Conservation (phyloP, 2,329 filamentous ascomycete species). For the Claviceps lovelessii region DNA sequence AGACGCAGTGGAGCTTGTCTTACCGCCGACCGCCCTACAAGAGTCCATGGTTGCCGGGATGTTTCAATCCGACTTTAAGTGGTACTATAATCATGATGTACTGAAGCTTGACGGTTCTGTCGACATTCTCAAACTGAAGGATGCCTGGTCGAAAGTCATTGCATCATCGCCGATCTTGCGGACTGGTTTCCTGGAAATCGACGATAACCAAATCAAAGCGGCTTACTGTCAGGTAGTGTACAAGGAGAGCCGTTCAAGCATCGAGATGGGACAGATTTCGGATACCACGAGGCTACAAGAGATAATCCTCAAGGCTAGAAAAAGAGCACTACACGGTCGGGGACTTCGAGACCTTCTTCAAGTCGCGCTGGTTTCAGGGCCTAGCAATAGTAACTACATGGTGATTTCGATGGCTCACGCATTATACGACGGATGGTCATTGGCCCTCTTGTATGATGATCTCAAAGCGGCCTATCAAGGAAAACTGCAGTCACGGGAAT, state of each 20-base stretch:
- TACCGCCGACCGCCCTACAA: constrained; percentile 72
- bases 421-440: constrained; percentile 79
- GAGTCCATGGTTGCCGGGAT: constrained; percentile 78
- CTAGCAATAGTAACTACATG: constrained; percentile 24
- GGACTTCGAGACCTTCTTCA: constrained; percentile 32
- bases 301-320: constrained; percentile 23
- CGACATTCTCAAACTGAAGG: constrained; percentile 40
- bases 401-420: constrained; percentile 70
- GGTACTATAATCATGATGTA: constrained; percentile 79
- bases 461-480: constrained; percentile 50
- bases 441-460: constrained; percentile 58
- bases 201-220: constrained; percentile 39
- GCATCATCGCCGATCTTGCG: constrained; percentile 54
- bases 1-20: constrained; percentile 37
- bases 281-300: constrained; percentile 19
- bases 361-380: constrained; percentile 26
- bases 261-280: constrained; percentile 13
- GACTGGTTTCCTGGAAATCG: constrained; percentile 55
- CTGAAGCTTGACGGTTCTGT: constrained; percentile 42
- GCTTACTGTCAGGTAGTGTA: constrained; percentile 36
- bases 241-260: constrained; percentile 10
- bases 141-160: constrained; percentile 49
- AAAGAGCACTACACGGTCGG: constrained; percentile 21
- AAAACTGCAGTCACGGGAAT: constrained; percentile 25
- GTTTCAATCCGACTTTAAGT: constrained; percentile 54